These are phyloP conservation scores for Ophiosphaerella narmari DNA, from an alignment of 2,329 filamentous ascomycete species.

Conservation along the genomic window DNA sequence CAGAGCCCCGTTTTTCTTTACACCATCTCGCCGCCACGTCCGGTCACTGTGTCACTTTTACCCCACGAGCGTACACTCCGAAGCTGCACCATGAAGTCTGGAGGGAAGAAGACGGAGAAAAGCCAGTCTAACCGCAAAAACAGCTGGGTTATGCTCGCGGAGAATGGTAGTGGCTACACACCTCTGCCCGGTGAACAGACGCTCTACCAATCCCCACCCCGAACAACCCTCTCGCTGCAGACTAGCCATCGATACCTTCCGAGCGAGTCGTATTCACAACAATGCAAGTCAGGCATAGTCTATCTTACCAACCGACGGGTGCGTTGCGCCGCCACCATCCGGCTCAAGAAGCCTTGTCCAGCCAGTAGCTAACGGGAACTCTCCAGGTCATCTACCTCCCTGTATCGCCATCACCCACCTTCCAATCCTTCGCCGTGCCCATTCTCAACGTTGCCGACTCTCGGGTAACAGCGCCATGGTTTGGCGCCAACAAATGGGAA, in stretches of 20 bases:
- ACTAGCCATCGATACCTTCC: conserved; percentile 69
- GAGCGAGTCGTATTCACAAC: conserved; percentile 67
- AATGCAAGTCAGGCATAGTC: conserved; percentile 74
- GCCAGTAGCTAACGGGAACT: conserved; percentile 4
- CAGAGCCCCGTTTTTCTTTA: background rate
- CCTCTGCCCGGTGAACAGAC: conserved; percentile 83
- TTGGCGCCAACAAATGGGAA: conserved; percentile 90
- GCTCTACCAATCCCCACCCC: conserved; percentile 77
- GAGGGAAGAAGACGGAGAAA: conserved; percentile 31
- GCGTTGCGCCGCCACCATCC: conserved; percentile 39
- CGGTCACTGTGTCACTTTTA: conserved; percentile 8
- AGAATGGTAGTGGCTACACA: conserved; percentile 69
- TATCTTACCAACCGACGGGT: conserved; percentile 88
- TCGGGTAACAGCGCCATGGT: conserved; percentile 85
- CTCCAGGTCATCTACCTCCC: conserved; percentile 87
- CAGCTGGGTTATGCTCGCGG: conserved; percentile 92
- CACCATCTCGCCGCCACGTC: conserved; percentile 3
- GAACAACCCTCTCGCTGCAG: conserved; percentile 76
- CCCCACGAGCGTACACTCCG: conserved; percentile 8
- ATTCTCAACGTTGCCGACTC: conserved; percentile 87
- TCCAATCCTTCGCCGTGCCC: conserved; percentile 88
- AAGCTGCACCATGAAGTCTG: conserved; percentile 7
- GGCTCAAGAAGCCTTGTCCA: background rate
- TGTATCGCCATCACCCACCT: conserved; percentile 64
- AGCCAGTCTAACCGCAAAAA: conserved; percentile 36